Percentiles rank a stretch among this genome's conserved stretches.
Conservation (phyloP, 306 rosid species). For the Fragaria vesca region DNA sequence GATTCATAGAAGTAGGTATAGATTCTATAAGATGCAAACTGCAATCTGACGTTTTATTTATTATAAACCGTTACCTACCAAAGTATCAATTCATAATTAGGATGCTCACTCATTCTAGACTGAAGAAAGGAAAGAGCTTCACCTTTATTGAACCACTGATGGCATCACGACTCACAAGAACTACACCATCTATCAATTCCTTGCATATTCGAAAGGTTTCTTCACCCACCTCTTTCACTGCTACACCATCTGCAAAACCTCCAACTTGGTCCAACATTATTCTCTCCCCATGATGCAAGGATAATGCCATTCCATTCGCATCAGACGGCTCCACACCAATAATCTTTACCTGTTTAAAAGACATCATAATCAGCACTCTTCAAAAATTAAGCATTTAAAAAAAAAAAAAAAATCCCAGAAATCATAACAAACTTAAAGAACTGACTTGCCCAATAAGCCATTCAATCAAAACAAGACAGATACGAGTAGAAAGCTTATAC, state of each 20-base stretch:
- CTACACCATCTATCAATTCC: constrained; percentile 81
- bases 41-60: neutral
- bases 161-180: constrained; percentile 91
- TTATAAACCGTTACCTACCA: neutral
- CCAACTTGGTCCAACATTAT: constrained; percentile 82
- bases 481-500: constrained; percentile 2
- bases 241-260: constrained; percentile 98
- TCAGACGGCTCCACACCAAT: constrained; percentile 94
- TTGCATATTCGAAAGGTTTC: constrained; percentile 87
- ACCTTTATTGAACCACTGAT: constrained; percentile 98
- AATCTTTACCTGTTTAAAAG: constrained; percentile 66
- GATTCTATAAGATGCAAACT: neutral
- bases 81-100: neutral
- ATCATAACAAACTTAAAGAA: neutral
- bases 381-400: neutral
- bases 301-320: constrained; percentile 94
- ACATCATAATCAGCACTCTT: constrained; percentile 17
- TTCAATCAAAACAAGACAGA: neutral
- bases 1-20: neutral
- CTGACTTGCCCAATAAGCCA: neutral
- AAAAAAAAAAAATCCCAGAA: constrained; percentile 7
- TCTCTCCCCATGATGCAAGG: constrained; percentile 82
- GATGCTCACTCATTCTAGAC: constrained; percentile 11
- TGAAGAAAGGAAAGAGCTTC: constrained; percentile 29
- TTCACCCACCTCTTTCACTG: constrained; percentile 96